Evolutionary conservation across 139 green algal species (phyloP), one percentile per base, ranked within the genome.

Genomic region (Yamagishiella unicocca): DNA sequence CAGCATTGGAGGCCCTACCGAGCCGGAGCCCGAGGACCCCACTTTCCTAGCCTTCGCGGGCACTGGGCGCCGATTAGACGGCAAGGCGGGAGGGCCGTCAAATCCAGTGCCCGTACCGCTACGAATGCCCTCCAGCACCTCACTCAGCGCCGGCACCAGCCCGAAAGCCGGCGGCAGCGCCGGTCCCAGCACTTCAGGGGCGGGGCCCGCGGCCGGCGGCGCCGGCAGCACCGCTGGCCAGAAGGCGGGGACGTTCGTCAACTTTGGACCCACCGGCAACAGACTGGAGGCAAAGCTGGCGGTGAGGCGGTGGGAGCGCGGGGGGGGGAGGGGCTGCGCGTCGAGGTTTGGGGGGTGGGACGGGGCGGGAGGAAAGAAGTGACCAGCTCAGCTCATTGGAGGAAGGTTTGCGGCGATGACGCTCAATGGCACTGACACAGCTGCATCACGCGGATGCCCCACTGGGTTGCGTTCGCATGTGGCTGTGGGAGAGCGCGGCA

Each of bases 21-120:
- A 84, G 88, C 71, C 86, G 25, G 89, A 91, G 72, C 50, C 76
- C 19, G 84, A 94, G 62, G 88, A 95, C 80, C 91, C 92, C 21
- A 91, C 88, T 62, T 97, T 98, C 88, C 73, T 95, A 35, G 91
- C 97, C 0, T 99, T 99, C 89, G 93, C 92, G 2, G 96, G 97
- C 29, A 76, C 93, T 3, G 95, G 88, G 4, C 83, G 89, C 37
- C 92, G 97, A 21, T 89, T 99, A 66, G 96, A 99, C 87, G 97
- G 97, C 73, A 97, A 97, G 91, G 90, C 77, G 8, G 89, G 14
- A 24, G 67, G 42, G 12, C 66, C 90, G 0, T 84, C 85, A 9
- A 80, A 75, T 24, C 90, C 92, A 7, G 87, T 93, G 64, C 37
- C 90, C 21, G 91, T 94, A 38, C 68, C 83, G 2, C 61, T 91